phyloP scores from a whole-genome alignment of 345 rosid species.

The Syzygium aqueum region DNA sequence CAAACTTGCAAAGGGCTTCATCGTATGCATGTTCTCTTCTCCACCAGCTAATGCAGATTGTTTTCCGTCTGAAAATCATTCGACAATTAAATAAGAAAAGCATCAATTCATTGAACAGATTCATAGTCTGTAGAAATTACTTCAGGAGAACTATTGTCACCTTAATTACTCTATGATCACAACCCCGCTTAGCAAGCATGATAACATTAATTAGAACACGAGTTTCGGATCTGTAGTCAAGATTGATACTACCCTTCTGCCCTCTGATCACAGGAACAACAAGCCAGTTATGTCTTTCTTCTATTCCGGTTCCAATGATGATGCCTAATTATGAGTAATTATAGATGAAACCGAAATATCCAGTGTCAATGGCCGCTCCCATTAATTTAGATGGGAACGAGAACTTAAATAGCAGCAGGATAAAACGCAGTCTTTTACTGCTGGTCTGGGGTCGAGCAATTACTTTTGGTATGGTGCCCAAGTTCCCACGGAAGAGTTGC shows the following conservation, averaged over 20 bases:
- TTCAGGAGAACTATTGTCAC: not conserved
- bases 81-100: not conserved
- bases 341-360: not conserved
- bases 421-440: not conserved
- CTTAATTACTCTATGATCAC: not conserved
- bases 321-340: not conserved
- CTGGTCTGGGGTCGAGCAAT: not conserved
- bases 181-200: not conserved
- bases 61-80: not conserved
- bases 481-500: not conserved
- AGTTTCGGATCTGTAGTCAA: not conserved
- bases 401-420: not conserved
- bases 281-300: not conserved
- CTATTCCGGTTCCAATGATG: not conserved
- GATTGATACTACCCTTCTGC: not conserved
- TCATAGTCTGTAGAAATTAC: not conserved
- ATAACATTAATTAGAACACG: not conserved
- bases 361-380: not conserved
- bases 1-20: not conserved
- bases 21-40: not conserved
- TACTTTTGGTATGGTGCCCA: not conserved
- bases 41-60: not conserved
- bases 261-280: not conserved
- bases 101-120: not conserved
- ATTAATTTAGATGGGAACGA: not conserved